phyloP scores from a whole-genome alignment of 2,329 filamentous ascomycete genomes.

The Claviceps sorghi region DNA sequence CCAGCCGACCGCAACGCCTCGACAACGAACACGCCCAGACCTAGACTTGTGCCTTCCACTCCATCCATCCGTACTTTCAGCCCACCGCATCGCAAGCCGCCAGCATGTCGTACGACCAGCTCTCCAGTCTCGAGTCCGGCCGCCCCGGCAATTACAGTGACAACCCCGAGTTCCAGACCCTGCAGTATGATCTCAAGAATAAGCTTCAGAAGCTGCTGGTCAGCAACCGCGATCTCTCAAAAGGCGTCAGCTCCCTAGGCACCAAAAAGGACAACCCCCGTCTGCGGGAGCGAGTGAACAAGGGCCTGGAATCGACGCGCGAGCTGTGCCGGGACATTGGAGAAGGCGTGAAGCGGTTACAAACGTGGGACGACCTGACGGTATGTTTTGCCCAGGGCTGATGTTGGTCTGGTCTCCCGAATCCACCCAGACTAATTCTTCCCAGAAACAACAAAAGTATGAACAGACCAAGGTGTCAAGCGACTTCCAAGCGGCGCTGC shows the following conservation, averaged over 20 bases:
- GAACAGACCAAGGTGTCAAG: slow-evolving; percentile 88
- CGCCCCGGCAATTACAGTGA: slow-evolving; percentile 70
- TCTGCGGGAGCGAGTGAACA: slow-evolving; percentile 79
- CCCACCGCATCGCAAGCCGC: neutral
- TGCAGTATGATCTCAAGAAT: slow-evolving; percentile 72
- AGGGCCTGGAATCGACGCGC: slow-evolving; percentile 72
- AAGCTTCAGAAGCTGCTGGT: slow-evolving; percentile 80
- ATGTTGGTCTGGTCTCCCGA: neutral
- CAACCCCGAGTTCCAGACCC: slow-evolving; percentile 77
- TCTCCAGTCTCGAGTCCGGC: slow-evolving; percentile 69
- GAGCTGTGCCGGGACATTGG: slow-evolving; percentile 81
- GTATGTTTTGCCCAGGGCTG: slow-evolving; percentile 29
- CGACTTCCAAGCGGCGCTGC: slow-evolving; percentile 77
- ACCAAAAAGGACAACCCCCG: slow-evolving; percentile 84
- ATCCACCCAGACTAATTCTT: slow-evolving; percentile 33
- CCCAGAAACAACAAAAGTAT: slow-evolving; percentile 83
- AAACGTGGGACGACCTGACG: slow-evolving; percentile 71
- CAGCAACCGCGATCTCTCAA: slow-evolving; percentile 71
- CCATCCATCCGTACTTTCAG: no score
- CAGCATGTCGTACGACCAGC: slow-evolving; percentile 79
- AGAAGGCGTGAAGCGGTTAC: slow-evolving; percentile 84
- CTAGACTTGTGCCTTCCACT: neutral
- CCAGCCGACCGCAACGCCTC: neutral
- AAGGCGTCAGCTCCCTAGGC: slow-evolving; percentile 72
- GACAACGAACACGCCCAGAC: neutral